Evolutionary conservation across 2,329 filamentous ascomycete species (phyloP), one percentile per base, ranked within the genome.

Genomic region (Alternaria sp.): DNA sequence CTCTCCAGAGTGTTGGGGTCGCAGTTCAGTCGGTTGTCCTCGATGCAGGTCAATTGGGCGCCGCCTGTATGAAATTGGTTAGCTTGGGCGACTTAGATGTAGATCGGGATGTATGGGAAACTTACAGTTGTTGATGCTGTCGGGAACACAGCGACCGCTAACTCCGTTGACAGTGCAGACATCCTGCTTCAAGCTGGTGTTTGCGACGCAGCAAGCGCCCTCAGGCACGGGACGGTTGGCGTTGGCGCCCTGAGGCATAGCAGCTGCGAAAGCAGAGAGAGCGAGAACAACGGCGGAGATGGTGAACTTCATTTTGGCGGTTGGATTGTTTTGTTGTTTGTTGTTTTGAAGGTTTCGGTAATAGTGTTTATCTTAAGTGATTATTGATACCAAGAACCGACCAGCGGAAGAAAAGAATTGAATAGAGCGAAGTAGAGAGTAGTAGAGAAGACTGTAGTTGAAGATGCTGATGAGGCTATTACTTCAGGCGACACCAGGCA

Each of bases 141-240:
- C 68, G 16, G 71, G 72, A 22, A 75, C 70, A 44, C 72, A 75
- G 18, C 71, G 68, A 11, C 72, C 72, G 25, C 55, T 69, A 36
- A 61, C 57, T 11, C 72, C 72, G 22, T 73, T 74, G 34, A 74
- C 69, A 16, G 67, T 70, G 64, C 72, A 74, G 16, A 75, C 71
- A 46, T 74, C 72, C 57, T 74, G 71, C 65, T 74, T 74, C 63
- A 74, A 61, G 46, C 63, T 68, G n/a, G 70, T 69, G 60, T 69
- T 70, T 5, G 72, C 62, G 3, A 63, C 54, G 38, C 72, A 75
- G 65, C 72, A 75, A 5, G 65, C 54, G 36, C 72, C 72, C 2
- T 44, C 66, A 10, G 71, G 61, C 12, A 75, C 71, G 4, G 72
- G 72, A 16, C 71, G 69, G 25, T 63, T 64, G 30, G 55, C 67